A percentile compares a stretch with the other conserved stretches of the same genome.
phyloP scores from a whole-genome alignment of 257 asterid genomes.

The Verbascum thapsus region DNA sequence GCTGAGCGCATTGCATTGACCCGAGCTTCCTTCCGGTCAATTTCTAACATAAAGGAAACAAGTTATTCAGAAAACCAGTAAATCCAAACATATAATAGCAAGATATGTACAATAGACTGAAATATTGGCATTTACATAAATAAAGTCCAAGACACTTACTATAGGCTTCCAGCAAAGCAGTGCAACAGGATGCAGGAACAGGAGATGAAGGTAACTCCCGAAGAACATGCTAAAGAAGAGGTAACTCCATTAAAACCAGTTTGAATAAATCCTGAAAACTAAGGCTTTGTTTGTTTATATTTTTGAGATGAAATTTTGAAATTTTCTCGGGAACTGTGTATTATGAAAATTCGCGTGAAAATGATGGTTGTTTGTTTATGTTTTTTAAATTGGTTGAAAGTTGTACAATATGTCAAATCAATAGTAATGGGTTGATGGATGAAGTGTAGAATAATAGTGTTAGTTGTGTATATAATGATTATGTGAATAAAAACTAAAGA shows the following conservation, averaged over 20 bases:
- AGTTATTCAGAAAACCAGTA: conserved; percentile 19
- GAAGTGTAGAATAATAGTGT: too few relatives aligned
- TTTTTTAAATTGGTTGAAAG: too few relatives aligned
- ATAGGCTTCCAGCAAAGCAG: conserved; percentile 90
- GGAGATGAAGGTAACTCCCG: conserved; percentile 99
- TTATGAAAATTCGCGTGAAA: too few relatives aligned
- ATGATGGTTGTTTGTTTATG: too few relatives aligned
- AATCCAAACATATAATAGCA: conserved; percentile 15
- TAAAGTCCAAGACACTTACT: conserved; percentile 66
- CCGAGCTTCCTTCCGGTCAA: conserved; percentile 83
- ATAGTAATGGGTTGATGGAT: too few relatives aligned
- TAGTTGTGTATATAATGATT: too few relatives aligned
- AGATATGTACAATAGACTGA: conserved; percentile 14
- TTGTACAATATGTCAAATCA: too few relatives aligned
- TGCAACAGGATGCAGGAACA: conserved; percentile 98
- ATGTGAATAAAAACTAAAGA: too few relatives aligned
- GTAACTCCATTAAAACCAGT: conserved; percentile 28
- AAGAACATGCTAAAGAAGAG: conserved; percentile 80
- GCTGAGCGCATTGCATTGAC: conserved; percentile 83
- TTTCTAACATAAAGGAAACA: conserved; percentile 52
- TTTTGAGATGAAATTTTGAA: too few relatives aligned
- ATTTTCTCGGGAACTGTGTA: too few relatives aligned
- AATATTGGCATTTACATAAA: conserved; percentile 17
- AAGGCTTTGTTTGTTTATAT: too few relatives aligned
- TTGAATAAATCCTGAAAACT: conserved; percentile 17